Evolutionary conservation across 2,329 filamentous ascomycete genomes (phyloP), one percentile per base, ranked within the genome.

Genomic region (Hyphodiscus sp.): DNA sequence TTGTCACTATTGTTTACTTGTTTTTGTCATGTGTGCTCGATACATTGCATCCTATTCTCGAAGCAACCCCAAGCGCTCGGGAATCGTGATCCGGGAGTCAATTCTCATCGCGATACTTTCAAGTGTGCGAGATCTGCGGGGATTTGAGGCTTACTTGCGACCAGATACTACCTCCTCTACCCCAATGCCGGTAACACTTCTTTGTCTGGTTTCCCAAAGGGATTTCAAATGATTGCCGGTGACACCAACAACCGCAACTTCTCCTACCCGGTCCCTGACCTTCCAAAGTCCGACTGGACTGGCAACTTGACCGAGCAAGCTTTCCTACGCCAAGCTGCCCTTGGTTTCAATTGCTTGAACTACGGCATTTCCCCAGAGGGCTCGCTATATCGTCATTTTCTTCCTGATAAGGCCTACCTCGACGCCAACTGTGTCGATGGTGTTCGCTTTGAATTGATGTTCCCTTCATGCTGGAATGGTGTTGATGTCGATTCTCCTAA

Each of bases 311-410:
- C 67, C 7, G 26, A 30, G 46, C 91, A 95, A 73, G 69, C 71
- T 16, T 80, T 84, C 50, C 79, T 96, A 41, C 74, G 73, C 49
- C 87, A 95, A 74, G 90, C 91, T 57, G 89, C 91, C 10, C 64
- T 96, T 26, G 92, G 94, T 2, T 96, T 96, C 80, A 97, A 97
- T 77, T 97, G 94, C 72, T 74, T 99, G 56, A 85, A 97, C 80
- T 96, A 96, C 68, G 65, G 63, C 30, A 74, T 71, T 20, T 63
- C 70, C 0, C 57, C 65, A 2, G 65, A 67, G 50, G 78, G 79
- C 1, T 87, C 91, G 15, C 78, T 95, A 38, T 87, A 83, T 70
- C 89, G 91, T 60, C 91, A 96, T 70, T 84, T 81, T 67, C 65
- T 96, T 62, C 91, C 92, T 0, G 80, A 86, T 63, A 95, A 95